These are phyloP conservation scores for Fagopyrum tataricum DNA, from an alignment of 148 eudicot genomes.

Conservation along the genomic window DNA sequence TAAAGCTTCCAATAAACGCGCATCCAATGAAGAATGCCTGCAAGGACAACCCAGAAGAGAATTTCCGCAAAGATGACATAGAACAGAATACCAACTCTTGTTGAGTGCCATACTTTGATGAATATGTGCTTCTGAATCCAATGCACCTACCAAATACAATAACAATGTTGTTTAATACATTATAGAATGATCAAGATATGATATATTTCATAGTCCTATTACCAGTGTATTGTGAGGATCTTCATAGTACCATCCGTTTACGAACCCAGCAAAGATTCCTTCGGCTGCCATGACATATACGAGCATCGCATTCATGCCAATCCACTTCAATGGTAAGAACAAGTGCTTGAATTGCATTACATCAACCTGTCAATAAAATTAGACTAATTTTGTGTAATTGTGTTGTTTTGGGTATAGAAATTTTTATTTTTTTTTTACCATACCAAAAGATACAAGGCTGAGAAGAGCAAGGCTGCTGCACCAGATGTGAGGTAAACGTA, in stretches of 20 bases:
- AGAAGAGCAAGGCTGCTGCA: conserved; percentile 61
- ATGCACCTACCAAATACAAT: conserved; percentile 35
- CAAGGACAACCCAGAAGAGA: conserved; percentile 68
- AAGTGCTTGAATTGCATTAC: conserved; percentile 33
- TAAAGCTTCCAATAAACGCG: conserved; percentile 86
- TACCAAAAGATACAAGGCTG: conserved; percentile 63
- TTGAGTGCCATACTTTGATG: conserved; percentile 79
- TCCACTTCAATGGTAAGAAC: conserved; percentile 81
- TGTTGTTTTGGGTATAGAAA: too few species aligned
- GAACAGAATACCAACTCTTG: conserved; percentile 69
- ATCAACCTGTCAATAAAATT: conserved; percentile 68
- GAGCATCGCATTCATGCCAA: conserved; percentile 97
- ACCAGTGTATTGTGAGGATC: conserved; percentile 71
- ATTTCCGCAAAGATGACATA: conserved; percentile 91
- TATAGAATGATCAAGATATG: background rate
- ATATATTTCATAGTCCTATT: background rate
- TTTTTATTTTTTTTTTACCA: too few species aligned
- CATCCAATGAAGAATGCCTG: conserved; percentile 59
- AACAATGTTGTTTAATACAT: background rate
- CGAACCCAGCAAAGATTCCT: conserved; percentile 71
- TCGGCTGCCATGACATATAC: conserved; percentile 91
- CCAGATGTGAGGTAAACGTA: conserved; percentile 85
- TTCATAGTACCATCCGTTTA: conserved; percentile 87
- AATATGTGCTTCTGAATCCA: conserved; percentile 88
- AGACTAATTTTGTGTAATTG: too few species aligned